Base-by-base conservation (phyloP, 2,329 filamentous ascomycete species). In the Fusarium equiseti region DNA sequence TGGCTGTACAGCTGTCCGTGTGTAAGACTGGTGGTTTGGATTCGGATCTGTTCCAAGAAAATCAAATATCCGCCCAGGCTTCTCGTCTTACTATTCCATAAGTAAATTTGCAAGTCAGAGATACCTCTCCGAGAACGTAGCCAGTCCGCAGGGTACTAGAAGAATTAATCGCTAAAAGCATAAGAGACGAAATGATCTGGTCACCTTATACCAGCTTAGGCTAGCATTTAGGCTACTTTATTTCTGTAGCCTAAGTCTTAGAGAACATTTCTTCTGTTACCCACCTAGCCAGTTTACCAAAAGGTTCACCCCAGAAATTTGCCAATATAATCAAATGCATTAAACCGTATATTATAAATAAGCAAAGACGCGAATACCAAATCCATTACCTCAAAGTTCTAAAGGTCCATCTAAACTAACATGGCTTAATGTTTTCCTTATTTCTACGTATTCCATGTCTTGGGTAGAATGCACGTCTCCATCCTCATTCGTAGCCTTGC, bases 11-110 rank as follows among this genome's bases (percentile, higher is more conserved):
- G 26, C 18, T 13, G 16, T 54, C 27, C 24, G 11, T 3, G 32
- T n/a, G 16, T 16, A 15, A 8, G 15, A 22, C 31, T 8, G 22
- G 31, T 35, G 29, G 11, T 35, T 24, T 9, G 24, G 55, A 26
- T 46, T 20, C 31, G 42, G 40, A 51, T n/a, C 32, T 54, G 46
- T 32, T 27, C 42, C 29, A 43, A 16, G 44, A 71, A 71, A 71
- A 71, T 71, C 68, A 71, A 71, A 71, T 45, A 35, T 68, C 26
- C 27, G 31, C 40, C 52, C 15, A 44, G 50, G 35, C 40, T 32
- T 64, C 22, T n/a, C 29, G 20, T 58, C 27, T 29, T 12, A 45
- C 48, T 18, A 38, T 31, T 52, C 42, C 50, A 8, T 26, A 24
- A n/a, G 42, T 32, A 45, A 45, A 42, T 64, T 45, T 31, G 31